Evolutionary conservation across 768 basidiomycete genomes (phyloP).

Genomic region (Sporobolomyces phaffii): DNA sequence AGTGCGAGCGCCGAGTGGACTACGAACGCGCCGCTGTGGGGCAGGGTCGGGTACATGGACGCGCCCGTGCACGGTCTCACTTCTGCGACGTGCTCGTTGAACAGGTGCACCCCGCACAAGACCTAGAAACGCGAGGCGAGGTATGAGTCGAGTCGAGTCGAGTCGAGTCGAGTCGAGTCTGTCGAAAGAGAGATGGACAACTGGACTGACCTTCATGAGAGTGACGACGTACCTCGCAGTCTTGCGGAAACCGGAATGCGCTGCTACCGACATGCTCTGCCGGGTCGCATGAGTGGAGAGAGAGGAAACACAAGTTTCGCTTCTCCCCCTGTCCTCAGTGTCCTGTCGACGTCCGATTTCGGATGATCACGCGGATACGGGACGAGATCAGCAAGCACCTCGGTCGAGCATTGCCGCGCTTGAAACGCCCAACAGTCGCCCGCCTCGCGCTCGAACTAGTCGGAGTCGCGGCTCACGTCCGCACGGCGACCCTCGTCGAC

Average conservation of each 20-base stretch:
- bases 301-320: too few relatives aligned
- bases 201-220: slow-evolving; percentile 6
- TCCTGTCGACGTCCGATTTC: too few relatives aligned
- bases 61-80: slow-evolving; percentile 38
- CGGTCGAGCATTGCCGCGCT: not conserved
- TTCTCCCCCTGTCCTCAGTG: too few relatives aligned
- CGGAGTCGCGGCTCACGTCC: not conserved
- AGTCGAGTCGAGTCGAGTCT: not conserved
- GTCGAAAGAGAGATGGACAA: not conserved
- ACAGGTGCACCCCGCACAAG: slow-evolving; percentile 31
- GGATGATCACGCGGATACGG: not conserved
- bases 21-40: slow-evolving; percentile 25
- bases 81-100: slow-evolving; percentile 36
- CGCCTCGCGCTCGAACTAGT: not conserved
- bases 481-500: slow-evolving; percentile 10
- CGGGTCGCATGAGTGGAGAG: not conserved
- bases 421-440: not conserved
- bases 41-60: slow-evolving; percentile 36
- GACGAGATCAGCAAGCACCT: not conserved
- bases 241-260: not conserved
- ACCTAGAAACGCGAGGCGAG: not conserved
- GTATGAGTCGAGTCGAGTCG: not conserved
- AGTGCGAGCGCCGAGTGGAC: slow-evolving; percentile 32
- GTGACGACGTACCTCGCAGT: not conserved
- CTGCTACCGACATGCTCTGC: not conserved